Conservation (phyloP, 2,329 filamentous ascomycete species). For the Cadophora gregata region DNA sequence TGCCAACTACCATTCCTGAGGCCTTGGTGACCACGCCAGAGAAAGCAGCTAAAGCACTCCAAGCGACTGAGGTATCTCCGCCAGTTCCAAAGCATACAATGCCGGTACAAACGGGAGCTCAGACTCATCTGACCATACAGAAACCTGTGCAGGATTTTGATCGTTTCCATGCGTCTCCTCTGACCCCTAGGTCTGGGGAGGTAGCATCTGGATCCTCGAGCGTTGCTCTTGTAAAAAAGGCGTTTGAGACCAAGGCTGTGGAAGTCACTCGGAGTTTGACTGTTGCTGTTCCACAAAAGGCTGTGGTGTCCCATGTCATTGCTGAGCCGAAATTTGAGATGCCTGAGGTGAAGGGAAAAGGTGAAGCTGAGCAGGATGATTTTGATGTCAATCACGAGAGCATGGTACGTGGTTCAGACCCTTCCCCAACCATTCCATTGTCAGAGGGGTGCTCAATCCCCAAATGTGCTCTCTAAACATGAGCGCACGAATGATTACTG, state of each 20-base stretch:
- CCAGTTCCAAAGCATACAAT: not conserved
- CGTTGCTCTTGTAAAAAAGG: not conserved
- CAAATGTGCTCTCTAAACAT: no score
- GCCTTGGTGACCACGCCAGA: not conserved
- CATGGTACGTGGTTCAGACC: constrained; percentile 16
- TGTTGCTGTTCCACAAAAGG: not conserved
- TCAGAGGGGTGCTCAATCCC: no score
- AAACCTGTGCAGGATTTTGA: not conserved
- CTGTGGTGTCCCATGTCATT: not conserved
- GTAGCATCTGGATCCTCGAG: not conserved
- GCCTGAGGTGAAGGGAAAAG: not conserved
- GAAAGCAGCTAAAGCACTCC: not conserved
- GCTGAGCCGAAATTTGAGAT: not conserved
- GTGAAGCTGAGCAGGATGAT: not conserved
- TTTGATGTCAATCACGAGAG: constrained; percentile 20
- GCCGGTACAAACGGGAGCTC: not conserved
- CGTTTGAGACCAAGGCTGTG: not conserved
- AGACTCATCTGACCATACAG: not conserved
- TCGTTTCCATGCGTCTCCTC: not conserved
- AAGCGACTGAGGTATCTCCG: not conserved
- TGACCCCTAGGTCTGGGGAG: not conserved
- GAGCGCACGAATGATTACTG: no score
- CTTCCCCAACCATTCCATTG: no score
- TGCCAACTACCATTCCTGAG: not conserved
- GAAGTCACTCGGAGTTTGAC: not conserved